Evolutionary conservation across 345 rosid genomes (phyloP).

Genomic region (Gossypium longicalyx): DNA sequence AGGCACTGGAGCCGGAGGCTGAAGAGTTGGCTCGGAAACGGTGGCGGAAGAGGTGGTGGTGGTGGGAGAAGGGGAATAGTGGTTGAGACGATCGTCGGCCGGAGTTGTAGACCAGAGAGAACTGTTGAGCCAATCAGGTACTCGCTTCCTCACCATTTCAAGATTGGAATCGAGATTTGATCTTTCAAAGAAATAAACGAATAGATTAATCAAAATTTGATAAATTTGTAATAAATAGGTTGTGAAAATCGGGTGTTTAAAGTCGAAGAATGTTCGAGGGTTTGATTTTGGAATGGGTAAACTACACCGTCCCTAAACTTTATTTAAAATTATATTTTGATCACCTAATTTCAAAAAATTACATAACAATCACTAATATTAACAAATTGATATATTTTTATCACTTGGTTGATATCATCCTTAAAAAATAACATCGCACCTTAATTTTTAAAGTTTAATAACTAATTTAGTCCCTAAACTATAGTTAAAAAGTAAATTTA

Average conservation of each 20-base stretch:
- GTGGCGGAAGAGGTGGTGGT: slow-evolving; percentile 24
- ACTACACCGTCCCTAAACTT: too few relatives aligned
- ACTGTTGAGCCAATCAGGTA: slow-evolving; percentile 98
- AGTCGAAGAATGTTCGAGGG: background rate
- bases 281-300: background rate
- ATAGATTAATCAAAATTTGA: background rate
- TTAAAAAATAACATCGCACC: too few relatives aligned
- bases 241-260: background rate
- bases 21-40: slow-evolving; percentile 25
- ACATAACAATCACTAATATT: too few relatives aligned
- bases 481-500: too few relatives aligned
- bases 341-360: too few relatives aligned
- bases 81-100: slow-evolving; percentile 38
- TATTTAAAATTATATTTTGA: too few relatives aligned
- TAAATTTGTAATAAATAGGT: background rate
- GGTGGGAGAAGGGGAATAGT: slow-evolving; percentile 23
- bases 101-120: slow-evolving; percentile 73
- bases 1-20: slow-evolving; percentile 34
- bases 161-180: slow-evolving; percentile 15
- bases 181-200: background rate
- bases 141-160: slow-evolving; percentile 71
- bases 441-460: too few relatives aligned
- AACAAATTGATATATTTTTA: too few relatives aligned
- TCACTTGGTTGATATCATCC: too few relatives aligned
- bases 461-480: too few relatives aligned